Evolutionary conservation across 2,329 filamentous ascomycete genomes (phyloP), one percentile per base, ranked within the genome.

Genomic region (Sclerotinia nivalis): DNA sequence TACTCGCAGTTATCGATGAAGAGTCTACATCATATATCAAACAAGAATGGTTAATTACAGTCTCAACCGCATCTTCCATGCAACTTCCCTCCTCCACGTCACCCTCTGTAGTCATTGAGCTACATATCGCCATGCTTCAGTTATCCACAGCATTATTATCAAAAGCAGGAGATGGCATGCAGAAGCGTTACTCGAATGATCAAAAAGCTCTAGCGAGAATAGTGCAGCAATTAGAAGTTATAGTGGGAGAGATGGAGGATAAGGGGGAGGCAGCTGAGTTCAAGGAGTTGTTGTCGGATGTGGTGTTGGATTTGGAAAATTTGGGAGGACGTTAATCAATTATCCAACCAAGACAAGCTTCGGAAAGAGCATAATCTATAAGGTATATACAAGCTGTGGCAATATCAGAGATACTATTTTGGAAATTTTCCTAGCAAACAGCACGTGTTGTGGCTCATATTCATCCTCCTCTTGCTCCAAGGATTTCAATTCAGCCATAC

Each of bases 11-110:
- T 9, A 81, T 83, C 1, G 86, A 89, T 74, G 78, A 80, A 47
- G 82, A 84, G 0, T 77, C 79, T 0, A 82, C 81, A 22, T 81
- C 82, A 12, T 72, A 72, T n/a, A 72, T 74, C 13, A 79, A 80
- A 9, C 86, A 89, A 73, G 82, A 82, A 2, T 89, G 88, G 87
- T 85, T 89, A 83, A 81, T 82, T 47, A 72, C 86, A 10, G 81
- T 89, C 47, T 87, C 84, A 2, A 76, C 77, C 0, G 82, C 85
- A 1, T 84, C 87, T 2, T 83, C 15, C 75, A 79, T 69, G 73
- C 75, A 65, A 71, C 61, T 73, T 10, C 40, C 68, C 34, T 20
- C 71, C 4, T 66, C 69, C 1, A 68, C 56, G 8, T 31, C 72
- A 40, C 45, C 70, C 15, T 31, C 73, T 8, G 43, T 74, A 1